These are phyloP conservation scores for Phialemoniopsis sp. DNA, from an alignment of 2,329 filamentous ascomycete species.

Conservation along the genomic window DNA sequence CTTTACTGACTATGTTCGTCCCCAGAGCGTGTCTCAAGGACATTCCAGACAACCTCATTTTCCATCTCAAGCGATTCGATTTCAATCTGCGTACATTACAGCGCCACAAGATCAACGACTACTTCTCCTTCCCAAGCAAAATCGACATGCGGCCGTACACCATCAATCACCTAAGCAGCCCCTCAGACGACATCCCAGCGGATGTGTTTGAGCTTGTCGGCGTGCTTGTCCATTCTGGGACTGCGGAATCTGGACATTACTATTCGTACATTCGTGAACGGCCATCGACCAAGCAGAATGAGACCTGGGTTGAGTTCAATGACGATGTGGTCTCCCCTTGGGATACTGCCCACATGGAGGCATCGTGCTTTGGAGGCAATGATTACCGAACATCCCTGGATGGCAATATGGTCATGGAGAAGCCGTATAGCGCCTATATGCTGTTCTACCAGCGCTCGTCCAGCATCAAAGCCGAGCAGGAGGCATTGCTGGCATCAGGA, in stretches of 20 bases:
- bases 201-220: conserved; percentile 95
- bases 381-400: conserved; percentile 49
- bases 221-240: conserved; percentile 88
- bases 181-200: conserved; percentile 46
- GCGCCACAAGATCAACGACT: conserved; percentile 91
- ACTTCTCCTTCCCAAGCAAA: conserved; percentile 78
- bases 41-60: conserved; percentile 89
- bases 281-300: conserved; percentile 40
- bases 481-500: conserved; percentile 31
- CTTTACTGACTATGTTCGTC: not conserved
- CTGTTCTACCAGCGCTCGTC: conserved; percentile 88
- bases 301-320: conserved; percentile 87
- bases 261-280: conserved; percentile 92
- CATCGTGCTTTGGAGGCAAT: conserved; percentile 74
- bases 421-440: conserved; percentile 91
- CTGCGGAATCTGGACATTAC: conserved; percentile 92
- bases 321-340: conserved; percentile 78
- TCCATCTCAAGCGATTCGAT: conserved; percentile 87
- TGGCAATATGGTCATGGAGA: conserved; percentile 44
- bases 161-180: conserved; percentile 73
- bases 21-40: conserved; percentile 84
- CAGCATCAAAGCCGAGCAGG: conserved; percentile 52
- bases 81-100: conserved; percentile 74
- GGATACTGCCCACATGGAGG: conserved; percentile 68
- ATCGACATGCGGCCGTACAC: conserved; percentile 91